phyloP scores from a whole-genome alignment of 768 basidiomycete genomes.

The Auriculariales sp. region DNA sequence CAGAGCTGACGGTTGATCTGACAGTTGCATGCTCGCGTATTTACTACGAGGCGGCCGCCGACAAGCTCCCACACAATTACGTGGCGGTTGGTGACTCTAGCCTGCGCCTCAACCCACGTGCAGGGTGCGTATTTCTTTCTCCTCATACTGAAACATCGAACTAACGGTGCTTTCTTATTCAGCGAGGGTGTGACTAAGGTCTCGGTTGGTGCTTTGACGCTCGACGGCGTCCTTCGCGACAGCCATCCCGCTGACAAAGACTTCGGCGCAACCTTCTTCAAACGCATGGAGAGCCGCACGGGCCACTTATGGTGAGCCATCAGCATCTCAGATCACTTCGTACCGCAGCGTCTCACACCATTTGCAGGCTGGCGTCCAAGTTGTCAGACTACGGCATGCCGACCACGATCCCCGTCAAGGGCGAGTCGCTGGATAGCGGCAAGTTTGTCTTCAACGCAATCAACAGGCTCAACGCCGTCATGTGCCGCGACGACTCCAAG shows the following conservation, averaged over 20 bases:
- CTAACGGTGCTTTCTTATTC: too few species aligned
- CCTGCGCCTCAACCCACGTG: slow-evolving; percentile 7
- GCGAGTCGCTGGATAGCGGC: not conserved
- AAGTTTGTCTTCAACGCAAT: not conserved
- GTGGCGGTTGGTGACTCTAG: slow-evolving; percentile 8
- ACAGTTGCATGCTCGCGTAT: slow-evolving; percentile 9
- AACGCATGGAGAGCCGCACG: not conserved
- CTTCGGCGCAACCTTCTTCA: not conserved
- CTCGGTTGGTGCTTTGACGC: slow-evolving; percentile 10
- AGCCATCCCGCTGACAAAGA: not conserved
- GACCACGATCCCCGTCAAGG: not conserved
- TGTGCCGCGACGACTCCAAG: not conserved
- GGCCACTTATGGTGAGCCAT: not conserved
- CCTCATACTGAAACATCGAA: too few species aligned
- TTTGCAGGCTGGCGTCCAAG: not conserved
- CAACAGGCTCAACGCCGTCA: not conserved
- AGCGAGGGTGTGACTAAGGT: not conserved
- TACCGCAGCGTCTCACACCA: not conserved
- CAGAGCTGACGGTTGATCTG: not conserved
- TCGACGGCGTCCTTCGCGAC: slow-evolving; percentile 9
- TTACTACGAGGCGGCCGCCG: slow-evolving; percentile 7
- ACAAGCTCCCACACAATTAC: slow-evolving; percentile 11
- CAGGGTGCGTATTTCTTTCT: slow-evolving; percentile 5
- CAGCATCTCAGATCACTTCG: not conserved
- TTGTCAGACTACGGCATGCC: not conserved